These are phyloP conservation scores for Nannochloris sp. DNA, from an alignment of 139 green algal genomes.

Conservation along the genomic window DNA sequence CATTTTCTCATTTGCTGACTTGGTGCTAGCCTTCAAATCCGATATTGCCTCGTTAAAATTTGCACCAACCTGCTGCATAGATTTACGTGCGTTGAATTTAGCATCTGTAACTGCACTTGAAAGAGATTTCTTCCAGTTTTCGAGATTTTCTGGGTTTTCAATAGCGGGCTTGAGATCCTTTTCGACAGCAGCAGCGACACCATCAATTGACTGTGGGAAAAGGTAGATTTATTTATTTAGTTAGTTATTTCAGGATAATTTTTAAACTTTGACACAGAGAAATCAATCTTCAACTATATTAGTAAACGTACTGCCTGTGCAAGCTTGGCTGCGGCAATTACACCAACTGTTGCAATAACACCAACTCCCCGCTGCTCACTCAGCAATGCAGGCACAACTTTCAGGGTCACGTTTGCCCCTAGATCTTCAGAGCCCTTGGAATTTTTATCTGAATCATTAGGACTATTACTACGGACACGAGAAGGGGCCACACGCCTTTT, in stretches of 20 bases:
- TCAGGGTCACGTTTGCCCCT: neutral
- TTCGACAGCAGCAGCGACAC: neutral
- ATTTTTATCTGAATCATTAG: too few species aligned
- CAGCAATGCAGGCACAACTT: neutral
- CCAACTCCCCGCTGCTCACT: neutral
- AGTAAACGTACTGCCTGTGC: neutral
- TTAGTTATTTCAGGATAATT: too few species aligned
- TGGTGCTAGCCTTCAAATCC: neutral
- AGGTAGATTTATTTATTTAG: neutral
- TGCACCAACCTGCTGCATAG: neutral
- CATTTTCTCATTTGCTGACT: neutral
- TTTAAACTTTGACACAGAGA: too few species aligned
- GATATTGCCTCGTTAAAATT: neutral
- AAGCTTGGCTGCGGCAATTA: neutral
- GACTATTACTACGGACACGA: neutral
- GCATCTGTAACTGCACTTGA: neutral
- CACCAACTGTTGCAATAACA: neutral
- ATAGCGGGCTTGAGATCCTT: neutral
- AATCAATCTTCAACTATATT: neutral
- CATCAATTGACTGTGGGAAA: neutral
- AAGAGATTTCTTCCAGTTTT: neutral
- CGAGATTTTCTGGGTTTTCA: neutral
- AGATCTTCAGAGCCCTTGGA: too few species aligned
- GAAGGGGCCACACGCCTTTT: neutral
- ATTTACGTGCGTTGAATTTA: neutral